Evolutionary conservation across 2,329 filamentous ascomycete species (phyloP), one percentile per base, ranked within the genome.

Genomic region (Botrytis byssoidea): DNA sequence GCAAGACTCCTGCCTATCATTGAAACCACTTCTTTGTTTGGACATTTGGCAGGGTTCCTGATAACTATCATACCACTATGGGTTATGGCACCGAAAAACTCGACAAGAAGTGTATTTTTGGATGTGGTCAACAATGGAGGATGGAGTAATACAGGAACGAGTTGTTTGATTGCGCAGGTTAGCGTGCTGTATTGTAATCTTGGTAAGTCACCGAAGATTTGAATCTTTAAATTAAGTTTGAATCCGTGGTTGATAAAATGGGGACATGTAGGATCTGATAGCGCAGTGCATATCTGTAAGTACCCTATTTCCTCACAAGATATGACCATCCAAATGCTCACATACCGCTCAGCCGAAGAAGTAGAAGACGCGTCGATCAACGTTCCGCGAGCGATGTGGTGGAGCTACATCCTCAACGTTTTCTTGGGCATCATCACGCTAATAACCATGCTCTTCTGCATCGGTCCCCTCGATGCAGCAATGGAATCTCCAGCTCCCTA

Each of bases 381-480:
- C 61, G 83, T 88, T 3, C 86, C 86, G 3, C 78, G 82, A 74
- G 84, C 84, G 8, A 86, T 88, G 79, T 82, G 87, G 51, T 83
- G 82, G 69, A 84, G 83, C 6, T 83, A 85, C 68, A 70, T 84
- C 25, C 81, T 87, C 73, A 88, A 87, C 74, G 85, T 85, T 1
- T 75, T 77, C 3, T 80, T 87, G 14, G 86, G 85, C 3, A 83
- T 87, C 73, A 73, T 81, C 46, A 76, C 82, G 40, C 75, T 83
- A 14, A 66, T 83, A 18, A 80, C 80, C 8, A 80, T 82, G 70
- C 77, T 81, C 14, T 83, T 83, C 25, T 82, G 82, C 29, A 81
- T 83, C 55, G 82, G 79, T 0, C 70, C 72, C 16, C 70, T 79
- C 29, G 73, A 79, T 18, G 1, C 85, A 82, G 77, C 84, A 85